These are phyloP conservation scores for Sporisorium graminicola DNA, from an alignment of 1,284 basidiomycete genomes.

Conservation along the genomic window DNA sequence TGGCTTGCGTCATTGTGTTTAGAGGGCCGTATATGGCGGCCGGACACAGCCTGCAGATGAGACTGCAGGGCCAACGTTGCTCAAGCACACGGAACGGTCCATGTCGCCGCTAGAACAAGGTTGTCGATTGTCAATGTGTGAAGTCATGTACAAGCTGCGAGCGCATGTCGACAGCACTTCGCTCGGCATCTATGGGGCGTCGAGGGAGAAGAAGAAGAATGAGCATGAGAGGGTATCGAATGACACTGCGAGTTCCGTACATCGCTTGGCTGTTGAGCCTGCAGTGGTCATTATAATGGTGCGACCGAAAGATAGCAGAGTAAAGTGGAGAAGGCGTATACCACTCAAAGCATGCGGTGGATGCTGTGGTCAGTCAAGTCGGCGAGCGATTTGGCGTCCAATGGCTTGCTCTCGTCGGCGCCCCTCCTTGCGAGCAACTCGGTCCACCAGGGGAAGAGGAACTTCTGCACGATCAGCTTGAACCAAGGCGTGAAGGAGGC, in stretches of 20 bases:
- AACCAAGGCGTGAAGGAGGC: slow-evolving; percentile 99
- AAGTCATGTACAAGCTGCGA: background rate
- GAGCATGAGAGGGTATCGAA: slow-evolving; percentile 19
- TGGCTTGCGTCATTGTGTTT: too few species aligned
- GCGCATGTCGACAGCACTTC: background rate
- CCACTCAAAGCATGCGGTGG: slow-evolving; percentile 62
- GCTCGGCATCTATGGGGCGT: background rate
- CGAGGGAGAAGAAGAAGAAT: background rate
- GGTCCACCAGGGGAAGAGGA: slow-evolving; percentile 99
- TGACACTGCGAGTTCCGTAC: background rate
- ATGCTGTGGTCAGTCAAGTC: slow-evolving; percentile 63
- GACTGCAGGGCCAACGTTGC: too few species aligned
- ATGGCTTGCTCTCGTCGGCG: slow-evolving; percentile 18
- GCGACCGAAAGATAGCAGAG: background rate
- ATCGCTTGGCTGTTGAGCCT: background rate
- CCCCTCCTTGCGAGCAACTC: slow-evolving; percentile 77
- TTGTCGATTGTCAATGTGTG: background rate
- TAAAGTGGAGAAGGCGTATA: background rate
- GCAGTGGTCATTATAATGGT: background rate
- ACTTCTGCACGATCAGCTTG: slow-evolving; percentile 95
- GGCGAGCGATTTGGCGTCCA: slow-evolving; percentile 60
- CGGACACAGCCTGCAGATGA: too few species aligned
- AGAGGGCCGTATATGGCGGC: too few species aligned
- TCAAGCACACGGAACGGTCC: background rate
- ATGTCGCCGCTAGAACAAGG: background rate